A percentile compares a stretch with the other conserved stretches of the same genome.
Evolutionary conservation across 2,329 filamentous ascomycete genomes (phyloP).

Genomic region (Beauveria medogensis): DNA sequence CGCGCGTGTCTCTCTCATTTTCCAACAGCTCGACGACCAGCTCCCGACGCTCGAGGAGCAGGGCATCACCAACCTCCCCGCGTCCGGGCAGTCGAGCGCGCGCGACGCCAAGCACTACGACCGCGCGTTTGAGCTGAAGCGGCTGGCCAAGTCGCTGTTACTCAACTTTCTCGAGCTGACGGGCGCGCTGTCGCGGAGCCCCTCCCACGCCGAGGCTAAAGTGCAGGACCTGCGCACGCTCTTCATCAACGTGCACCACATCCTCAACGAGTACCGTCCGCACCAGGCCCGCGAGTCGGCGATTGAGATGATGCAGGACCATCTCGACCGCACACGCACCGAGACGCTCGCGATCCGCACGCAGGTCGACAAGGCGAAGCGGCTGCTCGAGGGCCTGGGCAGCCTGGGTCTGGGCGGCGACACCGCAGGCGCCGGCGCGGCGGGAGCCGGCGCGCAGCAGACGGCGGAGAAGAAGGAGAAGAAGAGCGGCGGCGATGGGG

Average conservation of each 20-base stretch:
- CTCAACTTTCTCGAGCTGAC: slow-evolving; percentile 83
- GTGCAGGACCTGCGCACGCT: slow-evolving; percentile 71
- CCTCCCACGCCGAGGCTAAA: slow-evolving; percentile 55
- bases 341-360: slow-evolving; percentile 64
- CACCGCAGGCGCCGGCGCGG: slow-evolving; percentile 13
- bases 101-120: slow-evolving; percentile 50
- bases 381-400: slow-evolving; percentile 61
- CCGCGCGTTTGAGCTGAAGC: slow-evolving; percentile 61
- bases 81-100: slow-evolving; percentile 31
- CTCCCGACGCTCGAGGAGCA: slow-evolving; percentile 61
- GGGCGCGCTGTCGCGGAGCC: slow-evolving; percentile 34
- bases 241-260: slow-evolving; percentile 84
- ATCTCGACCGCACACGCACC: slow-evolving; percentile 61
- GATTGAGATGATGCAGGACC: slow-evolving; percentile 80
- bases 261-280: slow-evolving; percentile 89
- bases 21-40: slow-evolving; percentile 45
- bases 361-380: slow-evolving; percentile 64
- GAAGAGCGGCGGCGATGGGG: no score
- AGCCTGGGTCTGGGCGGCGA: slow-evolving; percentile 31
- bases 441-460: neutral
- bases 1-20: neutral
- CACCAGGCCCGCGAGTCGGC: slow-evolving; percentile 86
- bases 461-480: slow-evolving; percentile 14
- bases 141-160: slow-evolving; percentile 74
- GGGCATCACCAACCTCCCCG: slow-evolving; percentile 58